A percentile compares a stretch with the other conserved stretches of the same genome.
phyloP scores from a whole-genome alignment of 495 filamentous ascomycete genomes.

The Neurospora cerealis region DNA sequence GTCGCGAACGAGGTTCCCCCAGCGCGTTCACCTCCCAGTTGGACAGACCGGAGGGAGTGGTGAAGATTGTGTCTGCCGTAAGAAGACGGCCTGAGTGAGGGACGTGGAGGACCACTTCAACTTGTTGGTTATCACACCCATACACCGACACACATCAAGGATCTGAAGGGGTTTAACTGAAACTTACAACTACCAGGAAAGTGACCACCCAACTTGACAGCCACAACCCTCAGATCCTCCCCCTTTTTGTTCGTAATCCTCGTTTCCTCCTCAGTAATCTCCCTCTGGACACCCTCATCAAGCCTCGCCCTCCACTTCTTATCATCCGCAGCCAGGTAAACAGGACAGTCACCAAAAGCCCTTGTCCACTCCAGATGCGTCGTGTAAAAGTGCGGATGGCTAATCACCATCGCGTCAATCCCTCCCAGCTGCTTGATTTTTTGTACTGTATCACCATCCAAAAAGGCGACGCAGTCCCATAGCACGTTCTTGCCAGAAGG shows the following conservation, averaged over 20 bases:
- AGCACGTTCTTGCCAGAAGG: constrained; percentile 50
- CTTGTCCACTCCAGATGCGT: constrained; percentile 59
- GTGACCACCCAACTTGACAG: constrained; percentile 61
- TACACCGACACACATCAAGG: no score
- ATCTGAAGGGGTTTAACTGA: background rate
- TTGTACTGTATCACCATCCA: constrained; percentile 50
- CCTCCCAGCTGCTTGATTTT: constrained; percentile 44
- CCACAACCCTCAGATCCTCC: constrained; percentile 44
- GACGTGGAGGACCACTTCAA: constrained; percentile 42
- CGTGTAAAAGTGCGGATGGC: constrained; percentile 70
- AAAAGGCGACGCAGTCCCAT: constrained; percentile 61
- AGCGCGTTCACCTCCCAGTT: constrained; percentile 29
- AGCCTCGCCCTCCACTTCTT: constrained; percentile 40
- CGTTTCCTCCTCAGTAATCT: constrained; percentile 23
- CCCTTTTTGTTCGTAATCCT: constrained; percentile 24
- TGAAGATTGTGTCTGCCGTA: constrained; percentile 62
- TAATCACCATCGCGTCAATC: constrained; percentile 63
- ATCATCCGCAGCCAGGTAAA: constrained; percentile 55
- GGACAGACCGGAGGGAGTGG: constrained; percentile 45
- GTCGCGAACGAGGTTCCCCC: constrained; percentile 31
- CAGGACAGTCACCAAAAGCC: constrained; percentile 46
- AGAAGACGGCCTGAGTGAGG: constrained; percentile 43
- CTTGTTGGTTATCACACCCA: background rate
- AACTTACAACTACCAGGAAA: constrained; percentile 51
- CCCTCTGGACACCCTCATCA: constrained; percentile 16